Percentiles rank a stretch among this genome's conserved stretches.
Evolutionary conservation across 2,329 filamentous ascomycete genomes (phyloP).

Genomic region (Phyllosticta capitalensis): DNA sequence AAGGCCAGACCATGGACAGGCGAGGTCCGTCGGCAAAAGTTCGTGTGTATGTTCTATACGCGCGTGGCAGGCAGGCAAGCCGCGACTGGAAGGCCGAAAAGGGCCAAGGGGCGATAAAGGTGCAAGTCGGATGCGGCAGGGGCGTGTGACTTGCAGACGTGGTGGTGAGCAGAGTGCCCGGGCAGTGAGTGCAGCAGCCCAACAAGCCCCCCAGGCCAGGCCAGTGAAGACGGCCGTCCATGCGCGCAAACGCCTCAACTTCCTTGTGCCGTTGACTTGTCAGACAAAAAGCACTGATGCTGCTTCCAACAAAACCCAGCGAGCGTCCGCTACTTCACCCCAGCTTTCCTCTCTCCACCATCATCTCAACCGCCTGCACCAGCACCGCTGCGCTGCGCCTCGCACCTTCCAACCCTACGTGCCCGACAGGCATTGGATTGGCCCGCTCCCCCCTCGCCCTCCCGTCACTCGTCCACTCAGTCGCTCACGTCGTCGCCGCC

Average conservation of each 20-base stretch:
- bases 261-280: conserved; percentile 10
- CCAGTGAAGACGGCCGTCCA: background rate
- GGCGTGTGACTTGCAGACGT: conserved; percentile 8
- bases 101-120: too few species aligned
- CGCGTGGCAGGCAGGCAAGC: too few species aligned
- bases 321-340: too few species aligned
- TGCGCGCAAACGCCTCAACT: conserved; percentile 10
- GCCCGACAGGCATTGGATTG: background rate
- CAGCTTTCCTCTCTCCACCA: too few species aligned
- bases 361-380: conserved; percentile 5
- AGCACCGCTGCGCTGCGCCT: background rate
- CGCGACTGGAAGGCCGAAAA: too few species aligned
- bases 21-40: background rate
- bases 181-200: background rate
- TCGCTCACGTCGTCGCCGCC: conserved; percentile 1
- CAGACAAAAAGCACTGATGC: conserved; percentile 11
- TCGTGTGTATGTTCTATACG: background rate
- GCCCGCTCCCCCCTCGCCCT: background rate
- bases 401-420: too few species aligned
- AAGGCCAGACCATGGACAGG: background rate
- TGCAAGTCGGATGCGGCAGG: background rate
- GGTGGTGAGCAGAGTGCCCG: background rate
- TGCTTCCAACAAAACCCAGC: conserved; percentile 2
- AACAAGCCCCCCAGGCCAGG: background rate
- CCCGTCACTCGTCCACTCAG: too few species aligned